A percentile compares a stretch with the other conserved stretches of the same genome.
These are phyloP conservation scores for Cystobasidium tubakii DNA, from an alignment of 768 basidiomycete genomes.

Conservation along the genomic window DNA sequence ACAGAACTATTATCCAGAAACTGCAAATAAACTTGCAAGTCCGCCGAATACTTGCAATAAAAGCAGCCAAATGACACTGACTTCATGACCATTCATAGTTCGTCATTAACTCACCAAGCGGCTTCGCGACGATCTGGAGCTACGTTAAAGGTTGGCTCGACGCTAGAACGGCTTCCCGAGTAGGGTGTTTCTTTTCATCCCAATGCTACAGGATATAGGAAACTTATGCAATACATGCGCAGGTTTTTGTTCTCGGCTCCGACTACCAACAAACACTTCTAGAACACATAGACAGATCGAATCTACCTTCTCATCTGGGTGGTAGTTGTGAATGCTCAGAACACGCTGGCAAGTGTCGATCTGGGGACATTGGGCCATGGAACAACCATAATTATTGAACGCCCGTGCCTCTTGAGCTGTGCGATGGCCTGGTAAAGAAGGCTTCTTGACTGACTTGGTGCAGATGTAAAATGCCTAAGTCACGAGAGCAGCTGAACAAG, in stretches of 20 bases:
- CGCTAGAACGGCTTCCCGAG: slow-evolving; percentile 28
- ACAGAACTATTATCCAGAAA: slow-evolving; percentile 36
- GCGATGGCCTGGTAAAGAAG: not conserved
- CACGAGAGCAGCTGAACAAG: too few species aligned
- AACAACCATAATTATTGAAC: not conserved
- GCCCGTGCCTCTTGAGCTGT: too few species aligned
- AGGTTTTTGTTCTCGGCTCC: slow-evolving; percentile 62
- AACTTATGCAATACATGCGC: slow-evolving; percentile 53
- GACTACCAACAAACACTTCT: slow-evolving; percentile 60
- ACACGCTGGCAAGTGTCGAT: slow-evolving; percentile 29
- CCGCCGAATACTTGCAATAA: not conserved
- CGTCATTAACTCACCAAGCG: slow-evolving; percentile 33
- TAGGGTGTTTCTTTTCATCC: not conserved
- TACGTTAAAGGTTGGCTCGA: slow-evolving; percentile 36
- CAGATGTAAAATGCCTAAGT: too few species aligned
- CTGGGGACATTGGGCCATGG: slow-evolving; percentile 25
- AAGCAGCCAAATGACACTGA: not conserved
- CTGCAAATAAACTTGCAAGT: slow-evolving; percentile 26
- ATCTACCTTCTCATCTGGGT: slow-evolving; percentile 60
- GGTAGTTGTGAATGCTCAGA: slow-evolving; percentile 62
- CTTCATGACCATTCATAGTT: not conserved
- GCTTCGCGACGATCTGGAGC: slow-evolving; percentile 32
- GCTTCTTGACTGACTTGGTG: too few species aligned
- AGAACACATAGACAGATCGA: slow-evolving; percentile 60
- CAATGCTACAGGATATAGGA: not conserved